Evolutionary conservation across 164 flowering plant genomes (phyloP), one percentile per base, ranked within the genome.

Genomic region (Piper longum): DNA sequence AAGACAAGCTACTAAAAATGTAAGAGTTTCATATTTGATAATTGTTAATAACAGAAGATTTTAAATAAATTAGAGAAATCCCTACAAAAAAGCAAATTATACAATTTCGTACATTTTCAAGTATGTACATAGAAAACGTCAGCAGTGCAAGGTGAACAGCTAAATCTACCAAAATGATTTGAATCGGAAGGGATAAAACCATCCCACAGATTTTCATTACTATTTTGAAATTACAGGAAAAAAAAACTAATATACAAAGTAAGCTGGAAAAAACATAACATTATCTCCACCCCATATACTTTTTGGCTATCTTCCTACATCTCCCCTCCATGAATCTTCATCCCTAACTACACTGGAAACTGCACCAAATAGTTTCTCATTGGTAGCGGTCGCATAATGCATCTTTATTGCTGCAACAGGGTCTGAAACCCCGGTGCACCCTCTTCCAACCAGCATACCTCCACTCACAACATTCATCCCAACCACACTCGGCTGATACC

Each of bases 351-450:
- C 52, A 61, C 63, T 13, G 43, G 57, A 9, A 39, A 44, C 65
- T 7, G 57, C 64, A 51, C 82, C 84, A 80, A 65, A 77, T 79
- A 43, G 73, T 64, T 76, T 54, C 59, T 56, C 67, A 14, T 18
- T 19, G 41, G 67, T 61, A 65, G 52, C 67, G 9, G 48, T 14
- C 9, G 67, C 67, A 65, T 74, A 88, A 59, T 87, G 98, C 87
- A 75, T 76, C 72, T 76, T 83, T 7, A 86, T 72, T 61, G 93
- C 98, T 1, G 86, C 89, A 67, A 88, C 95, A 0, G 96, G 96
- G 68, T 91, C 98, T 1, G 96, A 81, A 48, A 88, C 80, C 14
- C 80, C 80, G 9, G 72, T 70, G 64, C 88, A 83, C 13, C 77
- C 61, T 8, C 81, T 85, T 2, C 62, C 82, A 3, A 77, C 81